Evolutionary conservation across 2,329 filamentous ascomycete genomes (phyloP), one percentile per base, ranked within the genome.

Genomic region (Orbilia blumenaviensis): DNA sequence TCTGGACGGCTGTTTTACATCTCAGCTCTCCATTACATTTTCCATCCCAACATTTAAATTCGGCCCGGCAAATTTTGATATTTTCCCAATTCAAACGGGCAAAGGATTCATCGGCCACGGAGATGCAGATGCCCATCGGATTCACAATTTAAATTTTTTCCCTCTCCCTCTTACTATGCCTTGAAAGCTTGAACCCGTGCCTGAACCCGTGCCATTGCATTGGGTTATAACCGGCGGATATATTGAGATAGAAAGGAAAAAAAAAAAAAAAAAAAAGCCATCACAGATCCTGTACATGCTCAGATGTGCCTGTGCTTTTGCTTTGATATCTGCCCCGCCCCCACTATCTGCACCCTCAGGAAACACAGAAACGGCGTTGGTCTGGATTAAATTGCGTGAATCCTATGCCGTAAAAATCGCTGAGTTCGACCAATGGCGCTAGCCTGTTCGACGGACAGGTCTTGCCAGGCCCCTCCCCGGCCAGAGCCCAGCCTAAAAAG

Each of bases 301-400:
- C n/a, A n/a, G n/a, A n/a, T n/a, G n/a, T n/a, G n/a, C n/a, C n/a
- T n/a, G n/a, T n/a, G n/a, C n/a, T n/a, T n/a, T n/a, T n/a, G n/a
- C n/a, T n/a, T n/a, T n/a, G n/a, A n/a, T n/a, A n/a, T 21, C 18
- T 64, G 61, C 68, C 69, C 62, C 69, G 62, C 69, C 69, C 69
- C 69, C 69, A 74, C 69, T 48, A 67, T 38, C 18, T 23, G 8
- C 42, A 1, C 9, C 42, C 1, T 46, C 36, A 6, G 6, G 32
- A 56, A 56, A 38, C 42, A 66, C 21, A 18, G 23, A 73, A 73
- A 73, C 68, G 68, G 61, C 61, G 61, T 52, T 74, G 61, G 52
- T 74, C 54, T 71, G 62, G 62, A 56, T 66, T 74, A 74, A 62
- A 74, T 67, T 74, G 25, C 8, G 52, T 67, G 69, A 74, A 74